Base-by-base conservation (phyloP, 2,329 filamentous ascomycete genomes). In the Colletotrichum tabaci region DNA sequence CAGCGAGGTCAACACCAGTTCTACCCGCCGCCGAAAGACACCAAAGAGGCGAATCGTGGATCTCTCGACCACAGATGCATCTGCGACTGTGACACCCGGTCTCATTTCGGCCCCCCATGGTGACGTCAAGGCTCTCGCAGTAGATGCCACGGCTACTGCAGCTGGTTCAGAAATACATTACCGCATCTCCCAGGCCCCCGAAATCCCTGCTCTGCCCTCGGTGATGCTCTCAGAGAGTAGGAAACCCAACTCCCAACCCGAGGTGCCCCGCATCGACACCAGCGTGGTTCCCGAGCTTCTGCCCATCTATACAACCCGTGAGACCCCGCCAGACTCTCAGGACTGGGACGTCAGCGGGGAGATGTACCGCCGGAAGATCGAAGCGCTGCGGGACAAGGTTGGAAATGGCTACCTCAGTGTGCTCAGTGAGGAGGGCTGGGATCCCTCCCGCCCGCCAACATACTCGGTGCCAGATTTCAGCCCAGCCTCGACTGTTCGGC, bases 401-500 rank as follows among this genome's bases (percentile, higher is more conserved):
- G 95, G 95, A 42, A 94, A 91, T 76, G 93, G 91, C 47, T 99
- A 97, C 88, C 88, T 99, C 49, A 95, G 91, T 74, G 94, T 93
- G 16, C 85, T 98, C 61, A 93, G 93, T 72, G 95, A 98, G 77
- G 93, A 96, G 80, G 87, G 84, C 52, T 91, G 90, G 89, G 87
- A 90, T 73, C 76, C 83, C 8, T 81, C 81, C 56, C 79, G 81
- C 16, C 76, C 79, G 15, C 76, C 82, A 13, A 77, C 82, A 35
- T 86, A 83, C 61, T 77, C 79, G 35, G 76, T 80, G n/a, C 76
- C 80, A 21, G 82, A 82, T 44, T 85, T 84, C 64, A 78, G 75
- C 61, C 69, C 79, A 40, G 69, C 78, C 30, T 80, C 83, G 23
- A 78, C 82, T 1, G 77, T 86, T 15, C 82, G 81, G 64, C 74